Evolutionary conservation across 208 protist genomes (phyloP), one percentile per base, ranked within the genome.

Genomic region (Acanthamoeba polyphaga): DNA sequence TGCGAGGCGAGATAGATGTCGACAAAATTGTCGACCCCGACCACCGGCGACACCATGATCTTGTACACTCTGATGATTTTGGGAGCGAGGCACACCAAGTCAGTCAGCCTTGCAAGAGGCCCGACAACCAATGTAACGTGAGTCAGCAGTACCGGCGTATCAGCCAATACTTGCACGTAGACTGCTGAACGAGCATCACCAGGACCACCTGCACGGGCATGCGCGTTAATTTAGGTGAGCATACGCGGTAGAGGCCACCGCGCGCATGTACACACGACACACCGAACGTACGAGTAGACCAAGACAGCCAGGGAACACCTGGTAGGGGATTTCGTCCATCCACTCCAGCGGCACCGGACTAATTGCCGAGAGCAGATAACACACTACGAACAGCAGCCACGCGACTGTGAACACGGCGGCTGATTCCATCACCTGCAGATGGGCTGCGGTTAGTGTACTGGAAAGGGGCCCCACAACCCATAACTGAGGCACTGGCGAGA

Each of bases 1-100:
- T 97, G 96, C 82, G 97, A 96, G 22, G 95, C 97, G 49, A 98
- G 82, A 70, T 96, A 97, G 89, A 98, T 97, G 74, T 98, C 96
- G 19, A 80, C 85, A 64, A 98, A 98, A 34, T 78, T 78, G 70
- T 78, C 70, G 70, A 78, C 70, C 1, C 70, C 70, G 7, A 78
- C 15, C 13, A 78, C 70, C 13, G 70, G 70, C 32, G 70, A 78
- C 29, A 78, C 70, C 1, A 78, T 78, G 34, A 78, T 78, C 32
- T 78, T 78, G 70, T 78, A 78, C 32, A 78, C 15, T 17, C 70
- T 78, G 32, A 24, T 22, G 24, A 7, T 29, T 2, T 17, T 13
- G 29, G 68, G 68, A 0, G 68, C 9, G n/a, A 38, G 68, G 68
- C 68, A 3, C 68, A 29, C 15, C 12, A 76, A 10, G 68, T 43